These are phyloP conservation scores for Rhizopogon roseolus DNA, from an alignment of 768 basidiomycete species.

Conservation along the genomic window DNA sequence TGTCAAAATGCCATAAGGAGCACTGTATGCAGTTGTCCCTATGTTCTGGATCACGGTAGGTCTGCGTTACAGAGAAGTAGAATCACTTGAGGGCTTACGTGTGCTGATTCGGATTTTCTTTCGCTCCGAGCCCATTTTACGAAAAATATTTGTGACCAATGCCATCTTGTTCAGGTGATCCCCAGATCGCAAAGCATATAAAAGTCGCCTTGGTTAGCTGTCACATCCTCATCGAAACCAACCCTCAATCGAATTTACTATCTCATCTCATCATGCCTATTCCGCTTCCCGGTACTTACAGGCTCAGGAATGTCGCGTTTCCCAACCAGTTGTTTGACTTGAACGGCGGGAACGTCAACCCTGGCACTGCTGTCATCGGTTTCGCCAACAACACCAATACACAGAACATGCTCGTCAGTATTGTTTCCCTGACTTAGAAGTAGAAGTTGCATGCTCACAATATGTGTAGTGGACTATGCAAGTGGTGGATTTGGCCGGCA, in stretches of 20 bases:
- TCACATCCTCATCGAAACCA: background rate
- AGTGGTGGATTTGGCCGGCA: background rate
- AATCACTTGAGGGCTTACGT: too few species aligned
- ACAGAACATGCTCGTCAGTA: background rate
- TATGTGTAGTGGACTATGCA: background rate
- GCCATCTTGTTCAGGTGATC: too few species aligned
- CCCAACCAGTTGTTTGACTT: background rate
- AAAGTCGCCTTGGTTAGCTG: background rate
- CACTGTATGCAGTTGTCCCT: too few species aligned
- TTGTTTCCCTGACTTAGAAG: background rate
- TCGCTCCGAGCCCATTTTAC: too few species aligned
- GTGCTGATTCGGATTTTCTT: too few species aligned
- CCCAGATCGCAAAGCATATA: too few species aligned
- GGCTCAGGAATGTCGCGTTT: background rate
- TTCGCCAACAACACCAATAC: background rate
- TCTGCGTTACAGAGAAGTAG: too few species aligned
- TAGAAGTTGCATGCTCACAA: background rate
- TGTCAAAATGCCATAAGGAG: too few species aligned
- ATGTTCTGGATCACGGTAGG: too few species aligned
- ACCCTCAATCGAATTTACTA: background rate
- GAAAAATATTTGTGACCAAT: too few species aligned
- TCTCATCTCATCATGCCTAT: background rate
- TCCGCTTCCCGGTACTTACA: background rate
- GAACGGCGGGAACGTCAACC: slow-evolving; percentile 23
- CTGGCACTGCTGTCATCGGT: background rate